A percentile compares a stretch with the other conserved stretches of the same genome.
phyloP scores from a whole-genome alignment of 1,284 basidiomycete species.

The Boletus hoseneyae region DNA sequence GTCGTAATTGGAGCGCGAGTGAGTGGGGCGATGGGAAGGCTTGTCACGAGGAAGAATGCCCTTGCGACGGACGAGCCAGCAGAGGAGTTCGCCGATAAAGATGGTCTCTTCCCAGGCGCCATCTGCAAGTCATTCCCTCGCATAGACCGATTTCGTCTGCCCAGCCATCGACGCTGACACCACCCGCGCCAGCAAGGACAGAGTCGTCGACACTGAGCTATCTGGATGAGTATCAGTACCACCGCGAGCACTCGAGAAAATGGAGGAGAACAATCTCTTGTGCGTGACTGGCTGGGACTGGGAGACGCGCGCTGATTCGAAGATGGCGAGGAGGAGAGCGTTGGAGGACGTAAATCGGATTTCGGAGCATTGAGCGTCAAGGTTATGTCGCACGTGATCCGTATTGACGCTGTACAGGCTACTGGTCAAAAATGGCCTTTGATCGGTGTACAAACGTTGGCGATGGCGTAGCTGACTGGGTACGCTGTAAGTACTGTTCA shows the following conservation, averaged over 20 bases:
- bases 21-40: slow-evolving; percentile 2
- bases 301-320: slow-evolving; percentile 53
- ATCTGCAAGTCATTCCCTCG: slow-evolving; percentile 49
- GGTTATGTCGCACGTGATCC: no score
- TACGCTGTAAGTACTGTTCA: no score
- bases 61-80: slow-evolving; percentile 54
- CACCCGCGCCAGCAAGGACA: slow-evolving; percentile 14
- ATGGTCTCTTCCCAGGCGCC: slow-evolving; percentile 63
- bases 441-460: no score
- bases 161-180: slow-evolving; percentile 30
- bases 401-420: no score
- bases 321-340: slow-evolving; percentile 59
- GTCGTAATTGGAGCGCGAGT: slow-evolving; percentile 11
- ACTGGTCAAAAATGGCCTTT: no score
- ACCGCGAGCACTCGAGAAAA: slow-evolving; percentile 25
- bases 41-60: slow-evolving; percentile 35
- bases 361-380: slow-evolving; percentile 39
- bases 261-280: no score
- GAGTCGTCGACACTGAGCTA: slow-evolving; percentile 15
- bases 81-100: slow-evolving; percentile 59
- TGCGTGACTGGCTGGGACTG: slow-evolving; percentile 44
- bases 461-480: no score
- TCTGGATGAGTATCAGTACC: slow-evolving; percentile 7
- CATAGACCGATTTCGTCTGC: slow-evolving; percentile 56
- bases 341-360: slow-evolving; percentile 52